Evolutionary conservation across 352 stramenopile genomes (phyloP).

Genomic region (Pseudoperonospora humuli): DNA sequence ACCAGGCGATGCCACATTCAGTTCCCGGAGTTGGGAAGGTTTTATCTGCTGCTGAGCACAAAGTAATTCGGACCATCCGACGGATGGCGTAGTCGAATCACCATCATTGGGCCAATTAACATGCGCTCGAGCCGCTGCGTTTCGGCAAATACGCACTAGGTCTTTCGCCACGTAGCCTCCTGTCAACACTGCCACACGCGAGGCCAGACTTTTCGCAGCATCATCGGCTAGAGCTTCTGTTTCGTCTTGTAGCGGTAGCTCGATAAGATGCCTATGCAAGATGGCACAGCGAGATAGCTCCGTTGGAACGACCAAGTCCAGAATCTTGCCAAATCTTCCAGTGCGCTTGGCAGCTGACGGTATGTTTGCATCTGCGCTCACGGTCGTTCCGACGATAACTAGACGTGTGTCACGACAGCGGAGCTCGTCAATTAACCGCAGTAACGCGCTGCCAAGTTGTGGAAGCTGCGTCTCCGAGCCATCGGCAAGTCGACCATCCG

Average conservation of each 20-base stretch:
- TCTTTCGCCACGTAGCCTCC: constrained; percentile 77
- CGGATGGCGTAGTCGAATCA: background rate
- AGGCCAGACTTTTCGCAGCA: constrained; percentile 13
- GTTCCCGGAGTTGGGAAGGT: constrained; percentile 60
- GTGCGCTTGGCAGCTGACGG: constrained; percentile 36
- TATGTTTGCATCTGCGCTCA: constrained; percentile 29
- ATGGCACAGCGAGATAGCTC: constrained; percentile 48
- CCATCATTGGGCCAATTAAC: background rate
- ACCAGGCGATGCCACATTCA: constrained; percentile 65
- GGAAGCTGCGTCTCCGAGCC: constrained; percentile 26
- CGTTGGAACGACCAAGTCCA: constrained; percentile 60
- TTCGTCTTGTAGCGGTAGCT: constrained; percentile 17
- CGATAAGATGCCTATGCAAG: constrained; percentile 31
- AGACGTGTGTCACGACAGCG: constrained; percentile 21
- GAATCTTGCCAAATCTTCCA: constrained; percentile 46
- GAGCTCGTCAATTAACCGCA: constrained; percentile 55
- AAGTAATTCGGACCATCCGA: constrained; percentile 42
- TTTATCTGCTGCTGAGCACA: constrained; percentile 48
- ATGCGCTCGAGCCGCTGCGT: constrained; percentile 38
- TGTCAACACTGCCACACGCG: constrained; percentile 44
- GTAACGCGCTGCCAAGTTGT: constrained; percentile 50
- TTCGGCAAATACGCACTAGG: constrained; percentile 58
- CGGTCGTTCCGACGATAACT: constrained; percentile 43
- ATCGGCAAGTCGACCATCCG: constrained; percentile 26
- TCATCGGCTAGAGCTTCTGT: background rate